phyloP scores from a whole-genome alignment of 208 protist species.

The Acanthamoeba sp. region DNA sequence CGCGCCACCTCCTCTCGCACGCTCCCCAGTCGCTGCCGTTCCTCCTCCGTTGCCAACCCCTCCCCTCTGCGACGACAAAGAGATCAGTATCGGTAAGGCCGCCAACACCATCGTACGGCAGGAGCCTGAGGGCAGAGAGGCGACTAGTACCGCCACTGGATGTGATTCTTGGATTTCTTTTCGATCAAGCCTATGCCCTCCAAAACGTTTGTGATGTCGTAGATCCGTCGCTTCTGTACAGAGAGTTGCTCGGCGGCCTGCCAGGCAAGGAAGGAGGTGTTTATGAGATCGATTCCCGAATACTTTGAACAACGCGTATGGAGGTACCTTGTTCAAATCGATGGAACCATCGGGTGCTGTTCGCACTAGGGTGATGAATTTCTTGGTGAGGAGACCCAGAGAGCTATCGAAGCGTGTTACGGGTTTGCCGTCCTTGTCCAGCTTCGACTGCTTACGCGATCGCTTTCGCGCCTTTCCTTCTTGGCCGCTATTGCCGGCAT shows the following conservation, averaged over 20 bases:
- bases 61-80: constrained; percentile 24
- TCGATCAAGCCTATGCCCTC: constrained; percentile 90
- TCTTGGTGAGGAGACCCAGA: constrained; percentile 83
- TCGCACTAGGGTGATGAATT: constrained; percentile 84
- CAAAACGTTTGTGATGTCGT: constrained; percentile 91
- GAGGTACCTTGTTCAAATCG: constrained; percentile 85
- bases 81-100: neutral
- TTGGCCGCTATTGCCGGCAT: neutral
- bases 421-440: constrained; percentile 35
- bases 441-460: constrained; percentile 9
- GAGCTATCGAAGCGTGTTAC: constrained; percentile 81
- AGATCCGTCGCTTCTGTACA: constrained; percentile 90
- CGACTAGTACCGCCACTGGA: constrained; percentile 85
- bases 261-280: neutral
- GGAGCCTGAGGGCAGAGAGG: neutral
- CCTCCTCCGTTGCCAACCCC: constrained; percentile 36
- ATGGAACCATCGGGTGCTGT: constrained; percentile 81
- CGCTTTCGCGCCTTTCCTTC: constrained; percentile 19
- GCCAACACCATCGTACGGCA: too few species aligned
- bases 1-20: constrained; percentile 72
- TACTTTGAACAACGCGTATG: too few species aligned
- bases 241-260: constrained; percentile 81
- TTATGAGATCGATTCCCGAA: neutral
- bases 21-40: neutral
- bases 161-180: constrained; percentile 90